Evolutionary conservation across 768 basidiomycete genomes (phyloP), one percentile per base, ranked within the genome.

Genomic region (Lactarius psammicola): DNA sequence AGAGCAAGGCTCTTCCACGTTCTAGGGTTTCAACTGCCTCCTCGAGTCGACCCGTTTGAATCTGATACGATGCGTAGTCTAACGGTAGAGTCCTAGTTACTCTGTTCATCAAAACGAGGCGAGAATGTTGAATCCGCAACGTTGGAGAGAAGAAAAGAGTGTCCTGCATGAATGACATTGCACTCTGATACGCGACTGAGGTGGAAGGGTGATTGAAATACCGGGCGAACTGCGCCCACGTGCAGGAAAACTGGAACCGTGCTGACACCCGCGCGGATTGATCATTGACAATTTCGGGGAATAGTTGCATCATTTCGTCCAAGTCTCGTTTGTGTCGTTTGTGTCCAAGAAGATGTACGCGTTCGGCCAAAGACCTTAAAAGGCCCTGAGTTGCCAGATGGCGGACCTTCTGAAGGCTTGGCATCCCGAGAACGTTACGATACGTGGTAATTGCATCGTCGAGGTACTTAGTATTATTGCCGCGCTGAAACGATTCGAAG

Each of bases 61-160:
- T 26, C 13, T 51, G 49, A 51, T 51, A 51, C 5, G 49, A 51
- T 15, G 49, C 49, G 26, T 26, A 33, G 11, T 60, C 40, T 23
- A 46, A 30, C 4, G 64, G 59, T 2, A 65, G 42, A 40, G 33
- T 38, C 23, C 53, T 40, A 59, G 6, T 2, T 2, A 6, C 13
- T 15, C 54, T 5, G 8, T 30, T 46, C 49, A 17, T 40, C 2
- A 49, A 9, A 23, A 65, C 20, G 10, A 65, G 38, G 30, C 31
- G 58, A 36, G 18, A 28, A 38, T 65, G 64, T 10, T 65, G 59
- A n/a, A 23, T 60, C n/a, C 56, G 49, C 13, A 65, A 23, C 20
- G 59, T 65, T 1, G 64, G 64, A 1, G 58, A 23, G 30, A 54
- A 55, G 38, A 20, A 4, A 4, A 65, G 40, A 28, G 59, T 20